Evolutionary conservation across 805 yeast genomes (phyloP), one percentile per base, ranked within the genome.

Genomic region (Candida berthetii): DNA sequence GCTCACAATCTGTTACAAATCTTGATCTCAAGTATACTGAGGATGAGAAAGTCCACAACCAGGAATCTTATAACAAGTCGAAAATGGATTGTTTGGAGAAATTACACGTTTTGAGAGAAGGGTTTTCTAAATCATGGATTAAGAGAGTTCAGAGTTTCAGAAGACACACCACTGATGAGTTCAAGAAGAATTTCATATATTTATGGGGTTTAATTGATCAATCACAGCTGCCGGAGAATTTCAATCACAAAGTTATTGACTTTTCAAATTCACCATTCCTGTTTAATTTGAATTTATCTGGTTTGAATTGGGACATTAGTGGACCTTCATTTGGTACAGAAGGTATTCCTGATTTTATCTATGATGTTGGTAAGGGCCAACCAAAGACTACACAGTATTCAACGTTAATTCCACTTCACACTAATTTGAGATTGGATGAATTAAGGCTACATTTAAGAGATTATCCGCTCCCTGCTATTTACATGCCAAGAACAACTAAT

Each of bases 401-500:
- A 1, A 67, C 85, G 16, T 56, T 82, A 55, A 52, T 89, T 2
- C 97, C 97, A 0, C 52, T 80, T 41, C 65, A 66, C 57, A 35
- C 84, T 13, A 76, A 80, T 41, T 64, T 85, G 39, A 68, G 64
- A 14, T 65, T 85, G 31, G 62, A 65, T 3, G 95, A 87, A 52
- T 56, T 81, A 11, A 64, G 93, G 44, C 71, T 80, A 51, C 91
- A 85, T 55, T 50, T 90, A 45, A 67, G 93, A 41, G 98, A 90
- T 54, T 88, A 84, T 54, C 97, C 97, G 0, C 54, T 91, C 14
- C 97, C 98, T 0, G 62, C 90, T 38, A 58, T 86, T 8, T 79
- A 80, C 48, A 76, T 90, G 46, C 96, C 96, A 0, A 62, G 68
- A 13, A 64, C 69, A 11, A 61, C 64, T 3, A 48, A 66, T 36